phyloP scores from a whole-genome alignment of 306 rosid genomes.

The Pyrus betulifolia region DNA sequence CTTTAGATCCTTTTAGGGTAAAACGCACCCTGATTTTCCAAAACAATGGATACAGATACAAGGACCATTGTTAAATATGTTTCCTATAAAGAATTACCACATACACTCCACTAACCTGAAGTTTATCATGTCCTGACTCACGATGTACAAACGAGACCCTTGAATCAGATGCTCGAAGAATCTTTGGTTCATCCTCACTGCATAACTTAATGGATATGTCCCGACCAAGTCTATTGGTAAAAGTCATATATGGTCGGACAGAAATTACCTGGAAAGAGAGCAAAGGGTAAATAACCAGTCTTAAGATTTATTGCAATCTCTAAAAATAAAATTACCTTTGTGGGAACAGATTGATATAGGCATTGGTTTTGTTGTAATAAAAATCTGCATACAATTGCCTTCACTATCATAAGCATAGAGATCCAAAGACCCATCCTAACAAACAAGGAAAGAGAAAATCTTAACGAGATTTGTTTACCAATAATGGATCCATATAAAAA shows the following conservation, averaged over 20 bases:
- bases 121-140: constrained; percentile 56
- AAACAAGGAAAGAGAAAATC: constrained; percentile 8
- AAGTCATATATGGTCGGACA: constrained; percentile 82
- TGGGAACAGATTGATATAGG: constrained; percentile 71
- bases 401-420: constrained; percentile 69
- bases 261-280: constrained; percentile 54
- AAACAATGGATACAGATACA: not conserved
- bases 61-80: not conserved
- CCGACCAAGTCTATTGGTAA: constrained; percentile 89
- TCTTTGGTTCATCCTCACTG: constrained; percentile 71
- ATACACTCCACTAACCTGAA: constrained; percentile 55
- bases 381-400: constrained; percentile 68
- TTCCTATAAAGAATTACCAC: not conserved
- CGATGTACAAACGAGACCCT: constrained; percentile 57
- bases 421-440: constrained; percentile 87
- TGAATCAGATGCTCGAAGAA: constrained; percentile 72
- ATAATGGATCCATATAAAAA: not conserved
- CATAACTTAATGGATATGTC: constrained; percentile 66
- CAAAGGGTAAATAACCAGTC: not conserved
- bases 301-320: constrained; percentile 10
- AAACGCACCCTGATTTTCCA: not conserved
- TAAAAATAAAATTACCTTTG: constrained; percentile 56
- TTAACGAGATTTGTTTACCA: not conserved
- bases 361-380: constrained; percentile 80
- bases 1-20: not conserved